phyloP scores from a whole-genome alignment of 208 protist species.

The Borovskyia barvae region DNA sequence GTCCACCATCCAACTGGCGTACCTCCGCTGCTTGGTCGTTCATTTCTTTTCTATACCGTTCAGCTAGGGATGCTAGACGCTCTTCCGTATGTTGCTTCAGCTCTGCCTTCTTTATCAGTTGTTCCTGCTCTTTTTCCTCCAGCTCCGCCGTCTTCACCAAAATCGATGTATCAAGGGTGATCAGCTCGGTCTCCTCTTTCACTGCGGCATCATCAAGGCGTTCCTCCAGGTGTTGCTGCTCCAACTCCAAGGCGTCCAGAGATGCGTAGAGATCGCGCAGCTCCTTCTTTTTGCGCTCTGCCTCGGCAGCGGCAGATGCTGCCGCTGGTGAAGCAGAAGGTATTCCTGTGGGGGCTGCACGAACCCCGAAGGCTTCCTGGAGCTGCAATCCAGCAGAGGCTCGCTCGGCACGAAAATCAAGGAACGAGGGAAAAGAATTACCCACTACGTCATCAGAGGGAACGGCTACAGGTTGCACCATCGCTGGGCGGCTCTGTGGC shows the following conservation, averaged over 20 bases:
- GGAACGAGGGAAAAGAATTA: no score
- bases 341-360: neutral
- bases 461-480: no score
- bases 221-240: constrained; percentile 33
- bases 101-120: constrained; percentile 19
- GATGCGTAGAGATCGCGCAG: constrained; percentile 38
- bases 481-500: no score
- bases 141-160: constrained; percentile 53
- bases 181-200: constrained; percentile 58
- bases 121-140: constrained; percentile 22
- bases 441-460: no score
- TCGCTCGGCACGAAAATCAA: no score
- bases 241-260: constrained; percentile 47
- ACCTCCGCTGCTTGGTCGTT: constrained; percentile 32
- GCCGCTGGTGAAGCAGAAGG: neutral
- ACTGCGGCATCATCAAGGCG: constrained; percentile 42
- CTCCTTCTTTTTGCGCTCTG: constrained; percentile 8
- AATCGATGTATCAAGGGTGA: constrained; percentile 48
- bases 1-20: constrained; percentile 23
- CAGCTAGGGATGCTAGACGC: constrained; percentile 24
- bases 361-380: no score
- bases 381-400: no score
- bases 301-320: neutral
- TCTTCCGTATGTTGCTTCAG: constrained; percentile 27
- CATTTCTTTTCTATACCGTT: constrained; percentile 25